Conservation (phyloP, 208 protist genomes). For the Trypanosoma cruzi region DNA sequence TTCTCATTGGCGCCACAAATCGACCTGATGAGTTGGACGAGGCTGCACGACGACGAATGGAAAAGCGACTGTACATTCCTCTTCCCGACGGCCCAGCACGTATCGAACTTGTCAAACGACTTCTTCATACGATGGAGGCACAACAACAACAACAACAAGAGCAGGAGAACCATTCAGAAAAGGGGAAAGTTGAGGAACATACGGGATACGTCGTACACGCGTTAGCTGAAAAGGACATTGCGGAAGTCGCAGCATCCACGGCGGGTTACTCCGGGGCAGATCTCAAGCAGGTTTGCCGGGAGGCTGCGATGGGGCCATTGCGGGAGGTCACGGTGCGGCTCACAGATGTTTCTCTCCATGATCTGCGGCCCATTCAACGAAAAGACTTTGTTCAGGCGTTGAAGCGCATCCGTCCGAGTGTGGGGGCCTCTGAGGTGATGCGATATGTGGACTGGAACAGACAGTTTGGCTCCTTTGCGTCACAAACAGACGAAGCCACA, state of each 20-base stretch:
- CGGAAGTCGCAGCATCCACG: constrained; percentile 47
- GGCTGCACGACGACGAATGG: constrained; percentile 84
- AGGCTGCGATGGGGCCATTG: constrained; percentile 80
- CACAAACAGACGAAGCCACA: constrained; percentile 13
- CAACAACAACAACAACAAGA: constrained; percentile 17
- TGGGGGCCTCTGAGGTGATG: constrained; percentile 62
- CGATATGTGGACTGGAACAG: constrained; percentile 87
- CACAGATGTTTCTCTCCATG: constrained; percentile 41
- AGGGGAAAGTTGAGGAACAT: background rate
- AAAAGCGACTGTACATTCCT: constrained; percentile 93
- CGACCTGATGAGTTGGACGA: constrained; percentile 91
- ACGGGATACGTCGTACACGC: constrained; percentile 27
- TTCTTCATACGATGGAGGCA: constrained; percentile 54
- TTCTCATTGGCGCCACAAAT: constrained; percentile 93
- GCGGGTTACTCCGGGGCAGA: constrained; percentile 83
- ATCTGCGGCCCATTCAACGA: constrained; percentile 63
- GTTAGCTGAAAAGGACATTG: constrained; percentile 39
- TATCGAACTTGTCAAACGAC: constrained; percentile 53
- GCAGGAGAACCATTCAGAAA: background rate
- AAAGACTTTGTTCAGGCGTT: constrained; percentile 81
- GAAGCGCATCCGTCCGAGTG: constrained; percentile 77
- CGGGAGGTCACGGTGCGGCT: constrained; percentile 66
- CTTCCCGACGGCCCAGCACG: constrained; percentile 74
- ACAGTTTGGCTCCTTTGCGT: constrained; percentile 76
- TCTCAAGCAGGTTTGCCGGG: constrained; percentile 74